Conservation (phyloP, 176 grass and related monocot species). For the Melocanna baccifera region DNA sequence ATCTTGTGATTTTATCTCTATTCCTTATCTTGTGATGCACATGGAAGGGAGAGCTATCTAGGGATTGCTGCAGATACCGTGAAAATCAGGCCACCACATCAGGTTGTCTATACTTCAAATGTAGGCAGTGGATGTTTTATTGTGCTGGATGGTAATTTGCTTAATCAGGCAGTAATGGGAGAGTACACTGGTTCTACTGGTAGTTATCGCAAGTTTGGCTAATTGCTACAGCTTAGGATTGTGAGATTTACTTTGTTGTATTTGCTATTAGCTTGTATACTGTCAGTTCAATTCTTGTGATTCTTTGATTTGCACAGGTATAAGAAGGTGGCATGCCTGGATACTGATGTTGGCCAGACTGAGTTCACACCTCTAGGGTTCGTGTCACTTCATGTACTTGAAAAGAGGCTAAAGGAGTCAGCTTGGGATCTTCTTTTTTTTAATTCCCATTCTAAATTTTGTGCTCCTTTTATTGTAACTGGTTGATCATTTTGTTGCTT, state of each 20-base stretch:
- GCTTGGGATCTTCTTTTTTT: neutral
- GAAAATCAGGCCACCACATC: too few species aligned
- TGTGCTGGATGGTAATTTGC: neutral
- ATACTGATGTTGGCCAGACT: slow-evolving; percentile 83
- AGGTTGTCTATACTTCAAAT: neutral
- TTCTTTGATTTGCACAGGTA: slow-evolving; percentile 46
- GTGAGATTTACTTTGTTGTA: neutral
- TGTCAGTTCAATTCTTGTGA: neutral
- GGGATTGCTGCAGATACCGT: too few species aligned
- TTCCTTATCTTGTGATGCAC: too few species aligned
- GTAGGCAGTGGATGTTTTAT: neutral
- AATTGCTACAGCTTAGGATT: neutral
- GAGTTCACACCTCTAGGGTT: slow-evolving; percentile 71
- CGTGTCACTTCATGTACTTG: slow-evolving; percentile 69
- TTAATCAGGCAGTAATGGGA: neutral
- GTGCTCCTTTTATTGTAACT: neutral
- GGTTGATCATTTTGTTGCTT: neutral
- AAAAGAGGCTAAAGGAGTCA: slow-evolving; percentile 51
- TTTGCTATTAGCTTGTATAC: neutral
- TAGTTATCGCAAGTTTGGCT: neutral
- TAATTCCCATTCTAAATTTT: neutral
- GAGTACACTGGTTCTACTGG: neutral
- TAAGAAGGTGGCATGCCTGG: slow-evolving; percentile 61
- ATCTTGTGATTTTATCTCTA: too few species aligned
- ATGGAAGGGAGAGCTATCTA: too few species aligned